These are phyloP conservation scores for Pisolithus microcarpus DNA, from an alignment of 768 basidiomycete species.

Conservation along the genomic window DNA sequence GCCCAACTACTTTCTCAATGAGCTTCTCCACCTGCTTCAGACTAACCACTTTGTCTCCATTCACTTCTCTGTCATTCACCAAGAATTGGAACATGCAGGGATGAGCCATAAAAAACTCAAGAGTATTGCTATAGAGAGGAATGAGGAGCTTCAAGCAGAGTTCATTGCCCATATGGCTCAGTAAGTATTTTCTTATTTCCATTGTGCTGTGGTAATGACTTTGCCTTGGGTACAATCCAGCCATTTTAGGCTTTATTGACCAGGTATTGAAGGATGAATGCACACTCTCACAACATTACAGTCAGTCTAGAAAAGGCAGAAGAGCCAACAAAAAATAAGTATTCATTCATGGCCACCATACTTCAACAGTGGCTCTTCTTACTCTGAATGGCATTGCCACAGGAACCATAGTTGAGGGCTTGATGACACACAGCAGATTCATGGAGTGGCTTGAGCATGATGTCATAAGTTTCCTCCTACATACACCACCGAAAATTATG, in stretches of 20 bases:
- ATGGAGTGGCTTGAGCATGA: too few relatives aligned
- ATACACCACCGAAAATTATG: too few relatives aligned
- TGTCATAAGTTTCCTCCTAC: too few relatives aligned
- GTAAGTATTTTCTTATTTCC: not conserved
- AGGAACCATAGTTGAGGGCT: too few relatives aligned
- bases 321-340: not conserved
- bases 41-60: slow-evolving; percentile 23
- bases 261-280: too few relatives aligned
- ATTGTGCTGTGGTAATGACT: too few relatives aligned
- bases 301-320: slow-evolving; percentile 10
- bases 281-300: slow-evolving; percentile 15
- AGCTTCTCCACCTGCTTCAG: slow-evolving; percentile 8
- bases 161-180: slow-evolving; percentile 6
- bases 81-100: slow-evolving; percentile 19
- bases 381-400: too few relatives aligned
- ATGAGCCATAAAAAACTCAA: slow-evolving; percentile 18
- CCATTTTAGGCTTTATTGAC: too few relatives aligned
- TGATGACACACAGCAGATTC: too few relatives aligned
- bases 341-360: slow-evolving; percentile 13
- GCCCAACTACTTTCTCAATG: slow-evolving; percentile 18
- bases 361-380: too few relatives aligned
- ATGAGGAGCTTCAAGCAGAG: not conserved
- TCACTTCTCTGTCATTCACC: slow-evolving; percentile 27
- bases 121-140: not conserved
- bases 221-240: slow-evolving; percentile 2